phyloP scores from a whole-genome alignment of 306 rosid species.

The Luffa acutangula region DNA sequence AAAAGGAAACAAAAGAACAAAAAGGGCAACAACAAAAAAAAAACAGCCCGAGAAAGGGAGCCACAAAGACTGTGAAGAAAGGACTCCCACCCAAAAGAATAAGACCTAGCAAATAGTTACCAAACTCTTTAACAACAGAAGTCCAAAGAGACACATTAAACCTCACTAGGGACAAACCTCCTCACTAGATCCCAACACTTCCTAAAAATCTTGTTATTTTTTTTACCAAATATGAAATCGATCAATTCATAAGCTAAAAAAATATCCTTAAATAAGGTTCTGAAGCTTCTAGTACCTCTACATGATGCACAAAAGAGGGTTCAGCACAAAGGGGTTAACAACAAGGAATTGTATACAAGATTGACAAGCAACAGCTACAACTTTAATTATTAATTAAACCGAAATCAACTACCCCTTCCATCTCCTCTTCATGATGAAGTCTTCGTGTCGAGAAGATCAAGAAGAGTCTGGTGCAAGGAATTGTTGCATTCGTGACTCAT shows the following conservation, averaged over 20 bases:
- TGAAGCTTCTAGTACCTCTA: neutral
- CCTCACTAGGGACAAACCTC: too few species aligned
- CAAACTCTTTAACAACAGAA: neutral
- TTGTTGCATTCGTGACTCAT: too few species aligned
- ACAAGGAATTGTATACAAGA: constrained; percentile 4
- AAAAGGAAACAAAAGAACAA: neutral
- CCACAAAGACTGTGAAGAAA: neutral
- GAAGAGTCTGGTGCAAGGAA: too few species aligned
- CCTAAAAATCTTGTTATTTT: too few species aligned
- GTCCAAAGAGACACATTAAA: too few species aligned
- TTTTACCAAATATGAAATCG: neutral
- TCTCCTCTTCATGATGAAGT: neutral
- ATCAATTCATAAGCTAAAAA: neutral
- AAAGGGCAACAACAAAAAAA: neutral
- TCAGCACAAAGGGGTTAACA: neutral
- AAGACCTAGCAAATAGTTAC: neutral
- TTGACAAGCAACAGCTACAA: neutral
- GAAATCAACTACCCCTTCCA: neutral
- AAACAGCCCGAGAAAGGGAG: neutral
- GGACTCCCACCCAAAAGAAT: neutral
- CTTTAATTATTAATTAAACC: neutral
- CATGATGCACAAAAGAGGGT: neutral
- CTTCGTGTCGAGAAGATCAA: neutral
- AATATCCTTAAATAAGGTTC: neutral
- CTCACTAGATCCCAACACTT: too few species aligned